Percentiles rank a stretch among this genome's conserved stretches.
phyloP scores from a whole-genome alignment of 2,329 filamentous ascomycete genomes.

The Hypoxylon sp. region DNA sequence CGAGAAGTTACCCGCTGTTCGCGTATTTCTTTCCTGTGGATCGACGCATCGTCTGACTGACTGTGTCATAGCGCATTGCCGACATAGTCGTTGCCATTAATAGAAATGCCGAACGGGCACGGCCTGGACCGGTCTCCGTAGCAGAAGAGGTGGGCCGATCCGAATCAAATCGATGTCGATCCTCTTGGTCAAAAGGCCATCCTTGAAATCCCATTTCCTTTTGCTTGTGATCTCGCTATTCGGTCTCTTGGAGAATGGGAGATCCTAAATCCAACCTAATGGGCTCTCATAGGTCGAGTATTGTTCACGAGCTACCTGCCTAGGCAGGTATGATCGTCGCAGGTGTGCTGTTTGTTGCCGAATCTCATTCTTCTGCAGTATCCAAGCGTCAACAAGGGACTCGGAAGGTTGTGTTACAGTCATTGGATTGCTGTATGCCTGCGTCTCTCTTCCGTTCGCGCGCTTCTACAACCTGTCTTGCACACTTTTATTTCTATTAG shows the following conservation, averaged over 20 bases:
- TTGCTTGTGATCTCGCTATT: constrained; percentile 9
- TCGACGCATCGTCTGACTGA: constrained; percentile 5
- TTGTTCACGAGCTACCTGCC: constrained; percentile 14
- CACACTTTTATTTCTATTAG: not conserved
- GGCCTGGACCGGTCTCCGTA: constrained; percentile 1
- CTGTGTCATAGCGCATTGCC: not conserved
- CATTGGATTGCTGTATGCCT: constrained; percentile 6
- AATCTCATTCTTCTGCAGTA: constrained; percentile 4
- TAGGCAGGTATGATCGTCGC: constrained; percentile 30
- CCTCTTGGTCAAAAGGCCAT: not conserved
- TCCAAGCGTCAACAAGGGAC: not conserved
- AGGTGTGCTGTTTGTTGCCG: constrained; percentile 4
- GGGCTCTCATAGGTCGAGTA: not conserved
- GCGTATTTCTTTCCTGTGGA: not conserved
- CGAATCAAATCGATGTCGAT: constrained; percentile 4
- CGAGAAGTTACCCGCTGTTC: not conserved
- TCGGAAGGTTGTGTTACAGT: constrained; percentile 13
- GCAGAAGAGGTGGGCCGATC: constrained; percentile 1
- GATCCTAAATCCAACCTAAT: not conserved
- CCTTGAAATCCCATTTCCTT: constrained; percentile 4
- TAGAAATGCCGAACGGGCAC: constrained; percentile 10
- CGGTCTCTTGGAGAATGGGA: constrained; percentile 12
- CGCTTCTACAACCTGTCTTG: constrained; percentile 4
- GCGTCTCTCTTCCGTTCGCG: constrained; percentile 8
- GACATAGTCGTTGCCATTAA: not conserved